Base-by-base conservation (phyloP, 805 yeast genomes). In the Isabelozyma rhagii region DNA sequence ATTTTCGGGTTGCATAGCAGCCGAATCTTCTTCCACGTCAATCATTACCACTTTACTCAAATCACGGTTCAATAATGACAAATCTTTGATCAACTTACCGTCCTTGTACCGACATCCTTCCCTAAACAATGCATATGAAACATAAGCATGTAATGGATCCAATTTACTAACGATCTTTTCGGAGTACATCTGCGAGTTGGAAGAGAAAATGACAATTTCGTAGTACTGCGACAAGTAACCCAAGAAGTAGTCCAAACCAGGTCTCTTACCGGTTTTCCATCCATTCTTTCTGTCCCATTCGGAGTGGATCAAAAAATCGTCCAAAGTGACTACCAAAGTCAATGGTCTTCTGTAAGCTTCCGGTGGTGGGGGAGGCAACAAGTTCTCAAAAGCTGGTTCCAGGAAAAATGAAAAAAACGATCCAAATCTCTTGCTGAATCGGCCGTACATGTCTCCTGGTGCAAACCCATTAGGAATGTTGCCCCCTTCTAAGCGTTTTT, bases 181-280 rank as follows among this genome's bases (percentile, higher is more conserved):
- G 50, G 91, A 83, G 66, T 87, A 87, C 77, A 87, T 86, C 83
- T 84, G 85, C 60, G 87, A 86, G 66, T 89, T 89, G 52, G 91
- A 84, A 34, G 93, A 83, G 67, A 94, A 94, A 44, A 96, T 74
- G 47, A 94, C 98, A 65, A 94, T 85, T 74, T 94, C 99, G 71
- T 93, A 94, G 76, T 91, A 93, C 72, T 89, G 96, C 7, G 97
- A 88, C 59, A 94, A 76, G 71, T 94, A 94, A 28, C 96, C 97
- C 65, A 94, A 75, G 73, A 94, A 94, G 76, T 94, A 94, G 69
- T 96, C 99, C 53, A 90, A 84, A 54, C 99, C 99, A 34, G 99
- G 98, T 75, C 99, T 89, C 78, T 94, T 94, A 29, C 97, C 98
- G 13, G 97, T 93, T 74, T 94, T 85, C 99, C 99, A 94, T 48